Conservation (phyloP, 2,329 filamentous ascomycete species). For the Mollisia scopiformis region DNA sequence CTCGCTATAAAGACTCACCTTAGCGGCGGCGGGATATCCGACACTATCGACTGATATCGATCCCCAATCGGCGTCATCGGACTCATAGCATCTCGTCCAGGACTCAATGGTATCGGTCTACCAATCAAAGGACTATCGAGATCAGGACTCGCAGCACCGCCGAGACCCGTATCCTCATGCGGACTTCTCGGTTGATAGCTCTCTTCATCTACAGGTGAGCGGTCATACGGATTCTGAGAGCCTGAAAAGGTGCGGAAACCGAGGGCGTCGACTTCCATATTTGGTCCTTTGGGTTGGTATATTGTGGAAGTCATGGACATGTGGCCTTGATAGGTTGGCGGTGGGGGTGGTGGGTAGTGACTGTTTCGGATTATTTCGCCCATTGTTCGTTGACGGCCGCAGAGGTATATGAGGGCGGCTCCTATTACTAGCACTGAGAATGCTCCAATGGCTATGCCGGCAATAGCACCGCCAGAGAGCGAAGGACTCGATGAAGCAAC, state of each 20-base stretch:
- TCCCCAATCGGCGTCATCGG: conserved; percentile 7
- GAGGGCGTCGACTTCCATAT: conserved; percentile 4
- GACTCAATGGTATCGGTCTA: conserved; percentile 4
- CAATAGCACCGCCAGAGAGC: conserved; percentile 29
- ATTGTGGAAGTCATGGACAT: conserved; percentile 17
- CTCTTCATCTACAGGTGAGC: conserved; percentile 10
- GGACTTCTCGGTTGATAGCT: conserved; percentile 19
- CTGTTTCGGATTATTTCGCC: conserved; percentile 24
- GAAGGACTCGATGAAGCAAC: background rate
- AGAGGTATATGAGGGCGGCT: conserved; percentile 27
- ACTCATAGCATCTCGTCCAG: background rate
- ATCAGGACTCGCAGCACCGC: too few species aligned
- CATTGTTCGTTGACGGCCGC: conserved; percentile 29
- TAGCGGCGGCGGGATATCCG: conserved; percentile 5
- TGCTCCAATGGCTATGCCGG: conserved; percentile 30
- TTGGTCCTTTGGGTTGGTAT: conserved; percentile 11
- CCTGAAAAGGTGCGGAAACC: conserved; percentile 3
- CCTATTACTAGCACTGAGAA: conserved; percentile 23
- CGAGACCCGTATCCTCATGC: conserved; percentile 8
- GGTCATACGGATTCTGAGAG: conserved; percentile 4
- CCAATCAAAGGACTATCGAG: conserved; percentile 5
- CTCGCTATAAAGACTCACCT: too few species aligned
- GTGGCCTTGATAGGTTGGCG: conserved; percentile 1
- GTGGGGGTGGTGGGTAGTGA: conserved; percentile 8
- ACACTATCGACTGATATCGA: background rate